These are phyloP conservation scores for Aspergillus haitiensis DNA, from an alignment of 495 filamentous ascomycete species.

Conservation along the genomic window DNA sequence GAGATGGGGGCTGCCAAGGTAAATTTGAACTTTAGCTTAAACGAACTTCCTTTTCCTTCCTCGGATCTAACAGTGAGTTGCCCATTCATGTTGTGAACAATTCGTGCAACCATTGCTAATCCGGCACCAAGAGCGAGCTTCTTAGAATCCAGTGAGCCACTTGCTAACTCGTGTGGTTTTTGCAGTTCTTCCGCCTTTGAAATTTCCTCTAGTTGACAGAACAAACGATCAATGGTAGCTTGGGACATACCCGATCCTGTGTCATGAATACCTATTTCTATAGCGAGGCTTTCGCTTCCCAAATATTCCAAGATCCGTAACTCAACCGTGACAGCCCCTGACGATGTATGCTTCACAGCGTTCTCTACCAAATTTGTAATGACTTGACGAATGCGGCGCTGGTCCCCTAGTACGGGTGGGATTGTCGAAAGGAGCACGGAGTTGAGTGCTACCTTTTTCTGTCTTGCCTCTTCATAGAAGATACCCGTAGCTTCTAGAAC, in stretches of 20 bases:
- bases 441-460: slow-evolving; percentile 70
- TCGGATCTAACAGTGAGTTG: slow-evolving; percentile 84
- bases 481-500: slow-evolving; percentile 72
- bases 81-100: slow-evolving; percentile 82
- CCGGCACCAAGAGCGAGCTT: slow-evolving; percentile 68
- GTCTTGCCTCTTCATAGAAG: slow-evolving; percentile 69
- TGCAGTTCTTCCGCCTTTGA: slow-evolving; percentile 54
- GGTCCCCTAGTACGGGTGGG: slow-evolving; percentile 84
- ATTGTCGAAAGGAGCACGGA: slow-evolving; percentile 66
- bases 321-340: slow-evolving; percentile 70
- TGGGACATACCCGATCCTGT: slow-evolving; percentile 77
- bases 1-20: neutral
- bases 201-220: slow-evolving; percentile 84
- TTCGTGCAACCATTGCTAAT: slow-evolving; percentile 78
- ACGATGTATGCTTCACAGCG: slow-evolving; percentile 72
- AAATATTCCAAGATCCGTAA: slow-evolving; percentile 42
- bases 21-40: slow-evolving; percentile 49
- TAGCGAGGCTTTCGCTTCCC: slow-evolving; percentile 48
- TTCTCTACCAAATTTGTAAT: slow-evolving; percentile 81
- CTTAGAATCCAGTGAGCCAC: neutral
- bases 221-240: slow-evolving; percentile 72
- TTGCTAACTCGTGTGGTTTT: neutral
- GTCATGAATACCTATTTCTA: slow-evolving; percentile 76
- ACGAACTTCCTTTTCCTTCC: slow-evolving; percentile 76
- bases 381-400: slow-evolving; percentile 75